Evolutionary conservation across 805 yeast genomes (phyloP), one percentile per base, ranked within the genome.

Genomic region (Candida pini): DNA sequence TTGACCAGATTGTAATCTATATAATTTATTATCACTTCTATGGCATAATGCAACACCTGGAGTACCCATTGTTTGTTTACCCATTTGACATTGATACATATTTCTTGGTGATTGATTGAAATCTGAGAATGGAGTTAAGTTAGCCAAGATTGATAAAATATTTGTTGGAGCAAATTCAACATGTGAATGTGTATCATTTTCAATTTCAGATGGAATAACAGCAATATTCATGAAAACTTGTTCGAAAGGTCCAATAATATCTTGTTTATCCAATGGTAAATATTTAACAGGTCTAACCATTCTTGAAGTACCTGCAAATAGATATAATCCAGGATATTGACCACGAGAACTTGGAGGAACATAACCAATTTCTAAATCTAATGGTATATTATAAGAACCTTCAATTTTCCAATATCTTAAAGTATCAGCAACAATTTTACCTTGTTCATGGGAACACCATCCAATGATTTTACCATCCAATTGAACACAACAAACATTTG

Each of bases 81-180:
- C 97, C 98, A 92, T 92, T 73, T 92, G 98, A 67, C 98, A 92
- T 69, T 92, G 98, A 62, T 92, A 92, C 97, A 92, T 92, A 62
- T 92, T 92, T 78, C 98, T 84, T 54, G 98, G 98, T 18, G 97
- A 89, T 69, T 92, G 98, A 64, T 92, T 92, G 69, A 92, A 92
- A 62, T 92, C 98, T 2, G 97, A 89, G 60, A 87, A 92, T 47
- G 98, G 98, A 2, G 98, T 92, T 69, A 92, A 72, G 64, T 92
- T 92, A 45, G 97, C 98, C 60, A 92, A 71, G 47, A 92, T 90
- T 16, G 97, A 88, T 49, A 92, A 68, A 33, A 92, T 87, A 62
- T 92, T 88, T 3, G 97, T 92, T 51, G 98, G 97, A 3, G 94
- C 72, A 60, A 73, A 88, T 65, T 92, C 98, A 44, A 90, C 97